Evolutionary conservation across 805 yeast genomes (phyloP).

Genomic region (Hanseniaspora vineae): DNA sequence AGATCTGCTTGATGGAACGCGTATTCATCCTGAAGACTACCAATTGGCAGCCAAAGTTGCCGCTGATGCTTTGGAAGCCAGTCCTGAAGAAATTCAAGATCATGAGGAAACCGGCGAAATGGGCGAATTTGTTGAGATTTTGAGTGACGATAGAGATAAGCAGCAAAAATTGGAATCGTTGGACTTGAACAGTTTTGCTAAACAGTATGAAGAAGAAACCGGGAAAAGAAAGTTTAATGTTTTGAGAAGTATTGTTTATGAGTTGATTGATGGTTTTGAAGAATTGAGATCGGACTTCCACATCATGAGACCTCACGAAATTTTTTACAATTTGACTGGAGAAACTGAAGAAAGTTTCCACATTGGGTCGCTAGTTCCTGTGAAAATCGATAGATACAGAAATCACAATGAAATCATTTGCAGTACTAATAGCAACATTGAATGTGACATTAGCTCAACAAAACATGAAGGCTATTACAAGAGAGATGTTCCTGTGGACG

Average conservation of each 20-base stretch:
- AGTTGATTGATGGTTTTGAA: conserved; percentile 74
- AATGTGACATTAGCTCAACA: conserved; percentile 42
- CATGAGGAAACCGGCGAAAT: conserved; percentile 27
- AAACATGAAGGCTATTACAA: conserved; percentile 31
- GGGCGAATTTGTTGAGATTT: conserved; percentile 25
- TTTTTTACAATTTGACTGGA: conserved; percentile 83
- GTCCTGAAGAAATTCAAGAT: conserved; percentile 82
- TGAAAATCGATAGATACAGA: conserved; percentile 43
- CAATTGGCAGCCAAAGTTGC: conserved; percentile 95
- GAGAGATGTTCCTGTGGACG: conserved; percentile 31
- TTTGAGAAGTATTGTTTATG: conserved; percentile 29
- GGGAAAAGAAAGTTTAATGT: conserved; percentile 24
- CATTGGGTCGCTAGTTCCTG: conserved; percentile 63
- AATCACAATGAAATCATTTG: conserved; percentile 27
- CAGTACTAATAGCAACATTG: conserved; percentile 47
- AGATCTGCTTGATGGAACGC: conserved; percentile 82
- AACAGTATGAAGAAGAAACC: conserved; percentile 54
- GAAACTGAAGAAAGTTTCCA: conserved; percentile 61
- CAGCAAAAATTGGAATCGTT: conserved; percentile 80
- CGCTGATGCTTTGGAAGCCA: conserved; percentile 91
- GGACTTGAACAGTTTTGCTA: conserved; percentile 83
- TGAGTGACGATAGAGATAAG: conserved; percentile 57
- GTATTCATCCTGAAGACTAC: conserved; percentile 97
- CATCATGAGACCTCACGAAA: conserved; percentile 49
- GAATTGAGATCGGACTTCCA: conserved; percentile 72